Percentiles rank a stretch among this genome's conserved stretches.
These are phyloP conservation scores for Fusarium hostae DNA, from an alignment of 2,329 filamentous ascomycete species.

Conservation along the genomic window DNA sequence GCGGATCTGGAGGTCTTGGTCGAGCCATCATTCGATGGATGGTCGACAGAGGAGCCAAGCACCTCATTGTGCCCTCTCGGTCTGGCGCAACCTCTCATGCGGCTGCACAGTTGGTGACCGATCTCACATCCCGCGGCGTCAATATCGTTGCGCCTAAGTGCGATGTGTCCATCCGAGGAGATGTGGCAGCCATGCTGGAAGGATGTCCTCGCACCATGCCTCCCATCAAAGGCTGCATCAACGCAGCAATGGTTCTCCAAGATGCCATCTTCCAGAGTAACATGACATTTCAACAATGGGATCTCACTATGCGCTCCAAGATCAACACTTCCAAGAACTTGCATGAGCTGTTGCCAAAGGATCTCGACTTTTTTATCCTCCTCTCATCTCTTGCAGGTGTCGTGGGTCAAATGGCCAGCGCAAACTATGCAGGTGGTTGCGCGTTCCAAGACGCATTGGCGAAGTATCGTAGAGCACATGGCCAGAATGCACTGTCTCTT, in stretches of 20 bases:
- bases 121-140: background rate
- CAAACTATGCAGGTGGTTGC: constrained; percentile 54
- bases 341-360: background rate
- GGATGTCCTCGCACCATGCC: constrained; percentile 38
- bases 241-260: constrained; percentile 11
- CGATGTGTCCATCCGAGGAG: constrained; percentile 1
- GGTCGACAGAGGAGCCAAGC: constrained; percentile 34
- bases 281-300: constrained; percentile 51
- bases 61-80: constrained; percentile 47
- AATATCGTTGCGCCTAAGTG: background rate
- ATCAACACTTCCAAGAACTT: constrained; percentile 45
- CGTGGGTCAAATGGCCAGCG: constrained; percentile 49
- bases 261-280: constrained; percentile 38
- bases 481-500: background rate
- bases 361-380: background rate
- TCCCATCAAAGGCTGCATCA: constrained; percentile 32
- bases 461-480: rapidly evolving
- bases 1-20: constrained; percentile 40
- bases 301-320: constrained; percentile 45
- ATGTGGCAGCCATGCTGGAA: background rate
- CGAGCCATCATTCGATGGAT: constrained; percentile 37
- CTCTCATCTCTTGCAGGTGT: constrained; percentile 40
- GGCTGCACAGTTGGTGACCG: constrained; percentile 34
- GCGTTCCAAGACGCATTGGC: constrained; percentile 13
- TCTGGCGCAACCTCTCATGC: constrained; percentile 38